These are phyloP conservation scores for Oleoguttula mirabilis DNA, from an alignment of 495 filamentous ascomycete genomes.

Conservation along the genomic window DNA sequence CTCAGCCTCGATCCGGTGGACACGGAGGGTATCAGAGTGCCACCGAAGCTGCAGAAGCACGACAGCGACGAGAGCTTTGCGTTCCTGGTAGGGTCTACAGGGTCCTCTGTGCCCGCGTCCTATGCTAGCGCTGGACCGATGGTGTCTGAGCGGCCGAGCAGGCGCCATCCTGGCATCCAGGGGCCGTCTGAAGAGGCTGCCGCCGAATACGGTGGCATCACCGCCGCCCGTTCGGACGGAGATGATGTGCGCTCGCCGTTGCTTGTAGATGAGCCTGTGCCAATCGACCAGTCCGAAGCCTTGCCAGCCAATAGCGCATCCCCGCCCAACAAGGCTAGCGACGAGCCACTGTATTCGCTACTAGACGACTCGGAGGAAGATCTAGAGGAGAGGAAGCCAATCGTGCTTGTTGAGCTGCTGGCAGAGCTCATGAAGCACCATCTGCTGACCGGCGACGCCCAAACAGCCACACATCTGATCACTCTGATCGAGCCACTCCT, in stretches of 20 bases:
- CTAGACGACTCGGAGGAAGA: slow-evolving; percentile 10
- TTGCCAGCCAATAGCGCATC: no score
- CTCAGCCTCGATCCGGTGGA: slow-evolving; percentile 22
- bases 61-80: slow-evolving; percentile 74
- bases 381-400: slow-evolving; percentile 19
- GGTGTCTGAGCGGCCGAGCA: slow-evolving; percentile 19
- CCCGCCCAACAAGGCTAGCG: neutral
- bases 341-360: neutral
- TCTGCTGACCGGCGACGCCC: slow-evolving; percentile 23
- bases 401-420: slow-evolving; percentile 24
- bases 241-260: neutral
- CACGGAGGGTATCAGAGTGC: slow-evolving; percentile 26
- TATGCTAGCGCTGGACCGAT: slow-evolving; percentile 30
- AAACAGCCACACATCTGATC: slow-evolving; percentile 25
- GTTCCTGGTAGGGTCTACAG: slow-evolving; percentile 66
- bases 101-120: slow-evolving; percentile 34
- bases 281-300: no score
- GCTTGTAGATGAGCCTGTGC: neutral
- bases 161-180: neutral
- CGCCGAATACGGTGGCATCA: neutral
- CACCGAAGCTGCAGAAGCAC: slow-evolving; percentile 41
- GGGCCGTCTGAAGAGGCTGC: neutral
- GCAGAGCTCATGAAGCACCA: slow-evolving; percentile 23
- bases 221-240: neutral
- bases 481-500: slow-evolving; percentile 28